Evolutionary conservation across 164 flowering plant genomes (phyloP).

Genomic region (Houttuynia cordata): DNA sequence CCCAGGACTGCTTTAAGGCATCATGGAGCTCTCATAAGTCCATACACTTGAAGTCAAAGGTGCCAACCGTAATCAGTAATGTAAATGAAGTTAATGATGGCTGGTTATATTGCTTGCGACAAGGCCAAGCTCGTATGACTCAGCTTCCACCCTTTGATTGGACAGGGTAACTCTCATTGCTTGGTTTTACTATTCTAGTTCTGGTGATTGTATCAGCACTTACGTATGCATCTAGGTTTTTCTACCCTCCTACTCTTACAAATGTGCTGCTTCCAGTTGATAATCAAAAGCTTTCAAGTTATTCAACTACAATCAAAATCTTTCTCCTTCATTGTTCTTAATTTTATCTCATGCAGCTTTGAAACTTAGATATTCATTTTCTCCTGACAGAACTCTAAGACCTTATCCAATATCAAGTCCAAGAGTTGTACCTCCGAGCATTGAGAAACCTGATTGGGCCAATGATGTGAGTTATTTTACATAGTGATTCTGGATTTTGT

Average conservation of each 20-base stretch:
- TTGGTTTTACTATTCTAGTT: neutral
- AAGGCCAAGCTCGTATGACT: slow-evolving; percentile 70
- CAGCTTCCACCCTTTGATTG: slow-evolving; percentile 81
- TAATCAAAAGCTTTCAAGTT: neutral
- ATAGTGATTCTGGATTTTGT: too few relatives aligned
- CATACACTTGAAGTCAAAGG: slow-evolving; percentile 63
- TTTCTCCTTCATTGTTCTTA: neutral
- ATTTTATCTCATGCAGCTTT: neutral
- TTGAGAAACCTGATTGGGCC: slow-evolving; percentile 92
- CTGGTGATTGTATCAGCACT: neutral
- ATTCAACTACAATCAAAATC: neutral
- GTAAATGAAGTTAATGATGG: slow-evolving; percentile 36
- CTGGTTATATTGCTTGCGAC: slow-evolving; percentile 81
- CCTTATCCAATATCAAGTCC: slow-evolving; percentile 75
- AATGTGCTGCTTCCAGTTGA: neutral
- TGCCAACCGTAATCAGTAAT: slow-evolving; percentile 21
- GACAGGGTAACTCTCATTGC: slow-evolving; percentile 61
- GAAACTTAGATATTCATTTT: neutral
- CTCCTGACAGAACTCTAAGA: slow-evolving; percentile 40
- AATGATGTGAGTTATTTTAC: slow-evolving; percentile 50
- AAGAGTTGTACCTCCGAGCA: slow-evolving; percentile 58
- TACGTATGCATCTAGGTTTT: neutral
- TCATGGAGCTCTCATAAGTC: slow-evolving; percentile 92
- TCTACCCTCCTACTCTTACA: neutral
- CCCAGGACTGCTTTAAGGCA: slow-evolving; percentile 95